A percentile compares a stretch with the other conserved stretches of the same genome.
phyloP scores from a whole-genome alignment of 1,139 yeast species.

The Sugiyamaella castrensis region DNA sequence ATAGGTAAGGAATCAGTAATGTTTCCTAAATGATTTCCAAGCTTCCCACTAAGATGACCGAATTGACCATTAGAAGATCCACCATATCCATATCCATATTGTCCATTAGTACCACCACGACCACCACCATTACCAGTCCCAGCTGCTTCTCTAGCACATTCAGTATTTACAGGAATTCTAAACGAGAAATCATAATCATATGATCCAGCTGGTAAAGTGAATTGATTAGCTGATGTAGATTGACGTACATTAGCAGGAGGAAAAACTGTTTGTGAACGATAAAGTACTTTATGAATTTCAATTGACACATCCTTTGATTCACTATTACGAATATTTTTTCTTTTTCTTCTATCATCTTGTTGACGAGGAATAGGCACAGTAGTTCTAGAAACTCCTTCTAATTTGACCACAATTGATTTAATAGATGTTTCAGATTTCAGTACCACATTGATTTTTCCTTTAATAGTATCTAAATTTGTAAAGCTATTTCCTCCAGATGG shows the following conservation, averaged over 20 bases:
- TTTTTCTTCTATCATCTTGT: slow-evolving; percentile 12
- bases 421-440: slow-evolving; percentile 49
- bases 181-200: slow-evolving; percentile 59
- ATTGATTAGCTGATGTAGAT: slow-evolving; percentile 50
- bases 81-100: too few relatives aligned
- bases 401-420: slow-evolving; percentile 53
- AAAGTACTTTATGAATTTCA: slow-evolving; percentile 57
- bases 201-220: slow-evolving; percentile 59
- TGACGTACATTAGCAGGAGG: slow-evolving; percentile 56
- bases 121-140: neutral
- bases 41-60: neutral
- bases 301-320: slow-evolving; percentile 26
- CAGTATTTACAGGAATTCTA: slow-evolving; percentile 49
- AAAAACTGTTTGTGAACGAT: slow-evolving; percentile 54
- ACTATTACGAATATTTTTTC: slow-evolving; percentile 25
- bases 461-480: slow-evolving; percentile 50
- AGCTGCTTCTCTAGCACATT: slow-evolving; percentile 43
- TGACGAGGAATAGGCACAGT: slow-evolving; percentile 31
- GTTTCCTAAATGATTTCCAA: slow-evolving; percentile 1
- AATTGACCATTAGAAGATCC: too few relatives aligned
- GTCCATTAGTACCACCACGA: too few relatives aligned
- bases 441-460: slow-evolving; percentile 48
- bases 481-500: slow-evolving; percentile 36
- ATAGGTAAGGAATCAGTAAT: slow-evolving; percentile 1
- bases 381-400: slow-evolving; percentile 52